phyloP scores from a whole-genome alignment of 2,329 filamentous ascomycete genomes.

The Talaromyces sp. region DNA sequence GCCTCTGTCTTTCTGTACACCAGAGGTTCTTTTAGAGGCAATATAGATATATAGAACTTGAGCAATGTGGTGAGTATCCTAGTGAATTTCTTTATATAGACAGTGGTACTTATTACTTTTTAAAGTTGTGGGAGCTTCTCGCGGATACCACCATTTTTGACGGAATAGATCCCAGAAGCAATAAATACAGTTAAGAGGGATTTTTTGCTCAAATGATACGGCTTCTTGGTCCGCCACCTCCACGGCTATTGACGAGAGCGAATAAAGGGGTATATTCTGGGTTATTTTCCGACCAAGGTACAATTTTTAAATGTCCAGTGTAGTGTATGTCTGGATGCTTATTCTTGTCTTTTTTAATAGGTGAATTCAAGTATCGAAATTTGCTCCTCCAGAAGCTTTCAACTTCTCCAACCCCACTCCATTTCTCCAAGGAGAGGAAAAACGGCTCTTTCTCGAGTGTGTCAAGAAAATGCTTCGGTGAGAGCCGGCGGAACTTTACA shows the following conservation, averaged over 20 bases:
- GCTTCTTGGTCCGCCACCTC: slow-evolving; percentile 22
- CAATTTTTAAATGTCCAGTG: background rate
- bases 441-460: slow-evolving; percentile 27
- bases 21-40: slow-evolving; percentile 27
- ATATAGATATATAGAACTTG: slow-evolving; percentile 32
- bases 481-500: slow-evolving; percentile 27
- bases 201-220: slow-evolving; percentile 22
- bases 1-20: slow-evolving; percentile 13
- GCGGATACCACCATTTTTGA: slow-evolving; percentile 26
- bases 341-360: slow-evolving; percentile 11
- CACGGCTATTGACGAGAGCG: slow-evolving; percentile 11
- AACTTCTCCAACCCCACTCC: slow-evolving; percentile 15
- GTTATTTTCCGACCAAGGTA: slow-evolving; percentile 17
- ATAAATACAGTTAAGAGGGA: slow-evolving; percentile 18
- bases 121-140: slow-evolving; percentile 30
- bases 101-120: background rate
- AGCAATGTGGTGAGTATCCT: slow-evolving; percentile 20
- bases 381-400: slow-evolving; percentile 20
- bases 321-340: background rate
- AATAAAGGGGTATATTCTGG: slow-evolving; percentile 3
- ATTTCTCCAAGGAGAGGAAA: slow-evolving; percentile 27
- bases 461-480: slow-evolving; percentile 28
- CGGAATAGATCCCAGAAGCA: slow-evolving; percentile 16
- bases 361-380: slow-evolving; percentile 17
- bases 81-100: background rate